Evolutionary conservation across 805 yeast genomes (phyloP).

Genomic region (Lachancea cidri): DNA sequence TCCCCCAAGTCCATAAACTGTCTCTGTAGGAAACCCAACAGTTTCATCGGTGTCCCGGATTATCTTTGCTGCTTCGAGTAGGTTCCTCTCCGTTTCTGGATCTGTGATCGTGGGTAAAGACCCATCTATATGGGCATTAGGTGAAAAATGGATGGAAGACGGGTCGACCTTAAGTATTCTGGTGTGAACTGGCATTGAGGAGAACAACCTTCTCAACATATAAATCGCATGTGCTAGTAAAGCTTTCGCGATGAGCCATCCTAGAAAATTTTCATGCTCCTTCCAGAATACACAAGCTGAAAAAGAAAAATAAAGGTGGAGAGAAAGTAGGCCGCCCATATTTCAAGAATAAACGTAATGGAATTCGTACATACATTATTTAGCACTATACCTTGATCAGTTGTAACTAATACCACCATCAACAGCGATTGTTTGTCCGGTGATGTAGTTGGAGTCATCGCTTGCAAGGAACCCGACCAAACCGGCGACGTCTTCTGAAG

Average conservation of each 20-base stretch:
- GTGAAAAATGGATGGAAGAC: conserved; percentile 42
- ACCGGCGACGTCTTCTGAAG: conserved; percentile 35
- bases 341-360: too few relatives aligned
- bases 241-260: conserved; percentile 4
- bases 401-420: conserved; percentile 35
- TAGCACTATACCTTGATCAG: not conserved
- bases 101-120: conserved; percentile 45
- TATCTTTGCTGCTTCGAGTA: conserved; percentile 54
- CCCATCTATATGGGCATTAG: conserved; percentile 34
- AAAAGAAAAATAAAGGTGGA: not conserved
- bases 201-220: conserved; percentile 7
- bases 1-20: conserved; percentile 95
- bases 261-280: not conserved
- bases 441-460: conserved; percentile 34
- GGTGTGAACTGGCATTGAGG: conserved; percentile 30
- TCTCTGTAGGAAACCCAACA: conserved; percentile 94
- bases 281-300: too few relatives aligned
- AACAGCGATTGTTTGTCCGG: conserved; percentile 34
- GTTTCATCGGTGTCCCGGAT: conserved; percentile 49
- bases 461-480: conserved; percentile 34
- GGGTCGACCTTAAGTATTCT: conserved; percentile 52
- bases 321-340: too few relatives aligned
- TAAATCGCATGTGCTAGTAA: conserved; percentile 1
- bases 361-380: not conserved
- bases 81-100: conserved; percentile 43